Percentiles rank a stretch among this genome's conserved stretches.
phyloP scores from a whole-genome alignment of 441 rosid species.

The Isatis lusitanica region DNA sequence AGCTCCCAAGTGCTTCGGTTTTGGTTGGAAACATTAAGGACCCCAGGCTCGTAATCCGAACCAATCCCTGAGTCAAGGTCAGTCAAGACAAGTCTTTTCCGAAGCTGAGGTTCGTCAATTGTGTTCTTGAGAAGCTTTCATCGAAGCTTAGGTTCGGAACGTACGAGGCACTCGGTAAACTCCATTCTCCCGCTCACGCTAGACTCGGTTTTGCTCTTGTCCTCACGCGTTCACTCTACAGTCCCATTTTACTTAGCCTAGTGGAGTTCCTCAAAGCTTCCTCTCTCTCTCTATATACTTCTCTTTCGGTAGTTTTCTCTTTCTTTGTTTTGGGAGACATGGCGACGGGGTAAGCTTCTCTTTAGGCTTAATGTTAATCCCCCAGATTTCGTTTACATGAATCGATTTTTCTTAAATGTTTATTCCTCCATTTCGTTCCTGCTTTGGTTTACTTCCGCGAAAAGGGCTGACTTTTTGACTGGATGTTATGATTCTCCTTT shows the following conservation, averaged over 20 bases:
- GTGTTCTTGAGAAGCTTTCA: conserved; percentile 11
- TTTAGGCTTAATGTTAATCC: background rate
- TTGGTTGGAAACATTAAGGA: conserved; percentile 7
- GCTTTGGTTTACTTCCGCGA: background rate
- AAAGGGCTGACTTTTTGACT: background rate
- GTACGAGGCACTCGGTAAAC: conserved; percentile 26
- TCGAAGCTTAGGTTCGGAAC: conserved; percentile 39
- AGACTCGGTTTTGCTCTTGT: conserved; percentile 33
- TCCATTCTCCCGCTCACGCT: conserved; percentile 58
- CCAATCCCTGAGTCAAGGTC: conserved; percentile 18
- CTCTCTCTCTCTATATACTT: background rate
- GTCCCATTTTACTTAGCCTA: conserved; percentile 40
- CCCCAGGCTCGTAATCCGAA: conserved; percentile 34
- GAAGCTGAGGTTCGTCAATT: conserved; percentile 14
- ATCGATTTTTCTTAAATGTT: background rate
- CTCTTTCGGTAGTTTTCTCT: background rate
- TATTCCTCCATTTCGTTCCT: background rate
- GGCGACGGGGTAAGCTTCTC: conserved; percentile 58
- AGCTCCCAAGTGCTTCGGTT: conserved; percentile 24
- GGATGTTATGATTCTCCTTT: background rate
- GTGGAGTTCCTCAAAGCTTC: conserved; percentile 37
- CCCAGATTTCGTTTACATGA: background rate
- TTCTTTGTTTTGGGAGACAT: conserved; percentile 34
- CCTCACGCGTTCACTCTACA: conserved; percentile 28
- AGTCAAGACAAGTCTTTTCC: conserved; percentile 44